Evolutionary conservation across 1,284 basidiomycete species (phyloP), one percentile per base, ranked within the genome.

Genomic region (Vanrija sp.): DNA sequence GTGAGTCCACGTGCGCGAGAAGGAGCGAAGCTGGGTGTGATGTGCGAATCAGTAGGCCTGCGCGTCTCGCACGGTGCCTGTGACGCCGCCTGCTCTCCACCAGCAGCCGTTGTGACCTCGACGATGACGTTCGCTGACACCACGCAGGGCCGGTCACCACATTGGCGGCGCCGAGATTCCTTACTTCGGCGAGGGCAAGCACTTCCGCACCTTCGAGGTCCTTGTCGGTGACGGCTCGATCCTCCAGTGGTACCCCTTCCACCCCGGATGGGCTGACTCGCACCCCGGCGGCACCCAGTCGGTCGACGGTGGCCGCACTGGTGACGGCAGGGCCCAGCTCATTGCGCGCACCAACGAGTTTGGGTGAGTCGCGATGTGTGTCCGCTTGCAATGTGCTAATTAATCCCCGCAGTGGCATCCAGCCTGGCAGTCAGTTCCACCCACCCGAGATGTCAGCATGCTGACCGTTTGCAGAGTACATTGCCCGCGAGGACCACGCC

Each of bases 251-350:
- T 62, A 69, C 49, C 65, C 64, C 4, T 70, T 70, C 45, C 43
- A 58, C 6, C 67, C 68, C 51, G 72, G 69, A 14, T 57, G 65
- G 44, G 53, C 51, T 2, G 64, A 65, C 9, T 46, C 39, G 16
- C 65, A 70, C 7, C 59, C 71, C 3, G 67, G 66, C 1, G 48
- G 48, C 14, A 70, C 67, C 68, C 66, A 67, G 48, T 68, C 71
- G 1, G 66, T 76, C 20, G 74, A 76, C 51, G 74, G 72, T 10
- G 74, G 73, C 0, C 57, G 73, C 31, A 73, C 75, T 55, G 56
- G 51, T 14, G 65, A 68, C 39, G 69, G 67, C 16, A 54, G 55
- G 22, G 63, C 68, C 3, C 38, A 75, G 31, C 59, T 76, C 9
- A 47, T 74, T 6, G 69, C 69, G 20, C 66, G 71, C 45, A 71